Evolutionary conservation across 352 stramenopile species (phyloP), one percentile per base, ranked within the genome.

Genomic region (Pythium folliculosum): DNA sequence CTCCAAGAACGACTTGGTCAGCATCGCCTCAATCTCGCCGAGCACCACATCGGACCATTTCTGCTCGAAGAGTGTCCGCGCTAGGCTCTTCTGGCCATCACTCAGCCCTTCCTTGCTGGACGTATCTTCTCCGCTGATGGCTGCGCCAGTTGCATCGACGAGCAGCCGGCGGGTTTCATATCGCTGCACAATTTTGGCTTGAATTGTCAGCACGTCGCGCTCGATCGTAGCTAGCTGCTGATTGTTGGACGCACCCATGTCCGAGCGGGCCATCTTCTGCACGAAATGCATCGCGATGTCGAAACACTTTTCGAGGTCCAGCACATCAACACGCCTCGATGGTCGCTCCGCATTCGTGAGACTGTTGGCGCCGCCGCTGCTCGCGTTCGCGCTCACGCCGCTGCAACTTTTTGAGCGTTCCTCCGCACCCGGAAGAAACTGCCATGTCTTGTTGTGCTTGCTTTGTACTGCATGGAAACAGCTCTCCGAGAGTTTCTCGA

Each of bases 31-130:
- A 0, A 98, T 77, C 60, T 97, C 90, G 5, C 88, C 89, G 0
- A 97, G 69, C 19, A 94, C 71, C 3, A 97, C 67, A 60, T 98
- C 90, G 10, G 91, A 79, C 89, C 91, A 97, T 56, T 98, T 97
- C 57, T 97, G 89, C 55, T 92, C 85, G 38, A 96, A 97, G 9
- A 97, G 63, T 17, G 92, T 78, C 27, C 75, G 82, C 2, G 80
- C 78, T 3, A 97, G 76, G 0, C 60, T 38, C 17, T 77, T 78
- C 30, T 78, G 78, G 12, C 67, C 19, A 5, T 65, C 53, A 19
- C 35, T 62, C 0, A 55, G 45, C 4, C 44, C 2, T 10, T 35
- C 32, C 2, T 69, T 53, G 0, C 5, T 43, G 9, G n/a, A n/a
- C 13, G n/a, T 22, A 8, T 60, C 25, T 23, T 21, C 27, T 25